A percentile compares a stretch with the other conserved stretches of the same genome.
Conservation (phyloP, 768 basidiomycete species). For the Pulveroboletus sp. region DNA sequence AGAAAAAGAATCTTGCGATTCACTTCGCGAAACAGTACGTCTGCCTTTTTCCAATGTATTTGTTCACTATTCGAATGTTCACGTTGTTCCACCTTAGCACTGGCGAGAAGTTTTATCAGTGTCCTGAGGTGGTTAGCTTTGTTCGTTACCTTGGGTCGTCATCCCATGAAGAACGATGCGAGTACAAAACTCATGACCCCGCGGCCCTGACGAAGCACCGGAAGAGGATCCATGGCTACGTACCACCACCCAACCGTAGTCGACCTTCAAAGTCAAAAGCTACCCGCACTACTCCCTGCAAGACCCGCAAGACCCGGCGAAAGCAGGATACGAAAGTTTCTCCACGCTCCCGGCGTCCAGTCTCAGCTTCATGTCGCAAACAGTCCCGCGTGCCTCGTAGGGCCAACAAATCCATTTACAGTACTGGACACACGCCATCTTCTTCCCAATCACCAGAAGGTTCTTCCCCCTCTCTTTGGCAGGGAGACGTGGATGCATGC, state of each 20-base stretch:
- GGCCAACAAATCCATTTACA: not conserved
- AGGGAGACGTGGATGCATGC: not conserved
- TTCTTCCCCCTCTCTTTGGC: not conserved
- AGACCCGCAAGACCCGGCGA: not conserved
- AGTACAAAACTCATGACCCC: constrained; percentile 23
- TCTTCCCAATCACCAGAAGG: not conserved
- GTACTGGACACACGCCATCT: not conserved
- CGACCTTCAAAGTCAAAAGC: not conserved
- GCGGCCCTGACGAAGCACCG: constrained; percentile 25
- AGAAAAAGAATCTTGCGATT: constrained; percentile 19
- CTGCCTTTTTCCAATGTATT: not conserved
- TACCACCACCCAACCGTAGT: constrained; percentile 9
- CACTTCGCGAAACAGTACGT: constrained; percentile 20
- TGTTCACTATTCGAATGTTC: not conserved
- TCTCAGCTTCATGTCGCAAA: not conserved
- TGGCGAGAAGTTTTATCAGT: constrained; percentile 13
- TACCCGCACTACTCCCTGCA: not conserved
- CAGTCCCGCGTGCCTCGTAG: not conserved
- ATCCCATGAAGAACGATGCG: constrained; percentile 3
- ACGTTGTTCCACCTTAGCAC: constrained; percentile 11
- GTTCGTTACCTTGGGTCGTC: not conserved
- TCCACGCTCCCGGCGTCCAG: not conserved
- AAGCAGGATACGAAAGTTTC: not conserved
- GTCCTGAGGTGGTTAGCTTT: constrained; percentile 1
- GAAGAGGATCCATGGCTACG: constrained; percentile 17